Evolutionary conservation across 2,329 filamentous ascomycete genomes (phyloP), one percentile per base, ranked within the genome.

Genomic region (Plenodomus tracheiphilus): DNA sequence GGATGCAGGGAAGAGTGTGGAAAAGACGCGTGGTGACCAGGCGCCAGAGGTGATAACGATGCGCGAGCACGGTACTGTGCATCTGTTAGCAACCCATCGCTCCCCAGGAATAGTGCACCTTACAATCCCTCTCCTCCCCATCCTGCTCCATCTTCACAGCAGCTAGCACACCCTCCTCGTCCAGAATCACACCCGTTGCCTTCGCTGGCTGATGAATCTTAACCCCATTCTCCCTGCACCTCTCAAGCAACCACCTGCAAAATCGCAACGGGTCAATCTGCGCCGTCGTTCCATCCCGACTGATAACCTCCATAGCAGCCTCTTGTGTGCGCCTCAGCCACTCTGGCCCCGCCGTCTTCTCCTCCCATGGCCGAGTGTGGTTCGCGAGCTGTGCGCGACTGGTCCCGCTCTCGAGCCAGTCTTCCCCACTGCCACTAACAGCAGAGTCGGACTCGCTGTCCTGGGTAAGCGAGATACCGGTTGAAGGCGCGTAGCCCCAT

Each of bases 201-300:
- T 72, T 77, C 3, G 84, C 83, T 1, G 86, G 86, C 32, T 89
- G 79, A 62, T 89, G 83, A 9, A 92, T 67, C 17, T 78, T 75
- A 3, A 91, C 87, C 13, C 87, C 87, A 17, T 79, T 76, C 18
- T 76, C 71, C n/a, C 78, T 61, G 53, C 82, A 85, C 54, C 79
- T 70, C 13, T 79, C 67, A 11, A 90, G 73, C 1, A 94, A 75
- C 65, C 85, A 91, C 40, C 80, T 74, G 52, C 84, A 91, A 15
- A 93, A 76, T 38, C 77, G 75, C 10, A 84, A 65, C 0, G 89
- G 88, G 58, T 92, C 86, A 81, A 89, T 77, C 68, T 89, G 85
- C 13, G 84, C 87, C 15, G 83, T 83, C 2, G 77, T 83, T 3
- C 78, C 81, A 16, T 82, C 79, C 20, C 80, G 76, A 50, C 84